phyloP scores from a whole-genome alignment of 305 asterid genomes.

The Stenogyne calaminthoides region DNA sequence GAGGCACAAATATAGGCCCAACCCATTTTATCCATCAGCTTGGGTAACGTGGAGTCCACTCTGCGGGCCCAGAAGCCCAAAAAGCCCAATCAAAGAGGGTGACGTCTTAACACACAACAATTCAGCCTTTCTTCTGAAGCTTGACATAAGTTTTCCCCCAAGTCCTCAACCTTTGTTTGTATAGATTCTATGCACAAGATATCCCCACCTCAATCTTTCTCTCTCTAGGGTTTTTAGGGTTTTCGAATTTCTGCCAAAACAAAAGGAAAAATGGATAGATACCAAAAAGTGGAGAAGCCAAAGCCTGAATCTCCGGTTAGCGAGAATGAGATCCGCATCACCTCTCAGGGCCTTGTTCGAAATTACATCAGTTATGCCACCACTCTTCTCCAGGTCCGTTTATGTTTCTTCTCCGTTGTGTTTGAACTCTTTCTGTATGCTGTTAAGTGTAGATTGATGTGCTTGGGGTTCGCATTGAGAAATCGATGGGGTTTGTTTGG shows the following conservation, averaged over 20 bases:
- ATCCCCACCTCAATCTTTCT: constrained; percentile 26
- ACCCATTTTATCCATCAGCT: too few species aligned
- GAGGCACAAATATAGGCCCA: too few species aligned
- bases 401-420: background rate
- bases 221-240: constrained; percentile 50
- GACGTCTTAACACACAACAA: background rate
- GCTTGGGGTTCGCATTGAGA: background rate
- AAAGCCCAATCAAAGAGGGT: background rate
- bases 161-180: background rate
- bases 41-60: too few species aligned
- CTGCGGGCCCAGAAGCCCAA: too few species aligned
- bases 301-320: constrained; percentile 76
- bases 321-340: constrained; percentile 95
- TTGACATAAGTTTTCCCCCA: background rate
- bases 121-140: background rate
- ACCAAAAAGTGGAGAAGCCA: constrained; percentile 89
- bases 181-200: background rate
- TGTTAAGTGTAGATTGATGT: background rate
- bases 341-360: constrained; percentile 83
- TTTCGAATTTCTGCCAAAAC: constrained; percentile 27
- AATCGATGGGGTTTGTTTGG: background rate
- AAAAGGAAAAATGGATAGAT: constrained; percentile 67
- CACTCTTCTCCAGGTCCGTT: constrained; percentile 76
- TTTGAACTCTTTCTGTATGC: background rate
- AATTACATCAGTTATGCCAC: constrained; percentile 86